These are phyloP conservation scores for Delonix regia DNA, from an alignment of 306 rosid genomes.

Conservation along the genomic window DNA sequence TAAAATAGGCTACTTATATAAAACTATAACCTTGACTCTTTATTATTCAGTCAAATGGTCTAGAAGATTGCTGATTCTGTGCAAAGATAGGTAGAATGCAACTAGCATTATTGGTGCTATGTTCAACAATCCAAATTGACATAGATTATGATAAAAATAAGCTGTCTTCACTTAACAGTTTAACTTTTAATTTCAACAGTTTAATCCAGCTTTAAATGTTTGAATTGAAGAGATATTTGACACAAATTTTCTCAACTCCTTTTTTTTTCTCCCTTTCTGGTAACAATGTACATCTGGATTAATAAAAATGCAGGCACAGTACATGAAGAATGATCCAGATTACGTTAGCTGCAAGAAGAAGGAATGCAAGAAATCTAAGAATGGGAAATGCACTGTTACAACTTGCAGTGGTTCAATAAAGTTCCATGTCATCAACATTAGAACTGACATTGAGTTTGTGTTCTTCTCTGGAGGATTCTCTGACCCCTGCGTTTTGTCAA, in stretches of 20 bases:
- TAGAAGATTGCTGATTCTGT: too few relatives aligned
- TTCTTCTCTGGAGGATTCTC: constrained; percentile 70
- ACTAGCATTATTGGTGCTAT: too few relatives aligned
- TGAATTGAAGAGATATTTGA: not conserved
- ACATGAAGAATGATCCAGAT: constrained; percentile 61
- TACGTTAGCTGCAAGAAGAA: constrained; percentile 69
- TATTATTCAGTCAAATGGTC: too few relatives aligned
- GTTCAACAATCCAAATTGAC: too few relatives aligned
- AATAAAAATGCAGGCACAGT: constrained; percentile 54
- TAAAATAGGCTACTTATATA: too few relatives aligned
- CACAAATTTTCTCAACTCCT: not conserved
- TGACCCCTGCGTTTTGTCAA: constrained; percentile 59
- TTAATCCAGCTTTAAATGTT: too few relatives aligned
- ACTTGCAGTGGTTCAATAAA: constrained; percentile 68
- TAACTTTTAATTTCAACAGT: too few relatives aligned
- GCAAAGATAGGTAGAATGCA: too few relatives aligned
- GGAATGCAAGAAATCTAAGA: constrained; percentile 43
- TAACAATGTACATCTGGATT: not conserved
- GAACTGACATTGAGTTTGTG: constrained; percentile 81
- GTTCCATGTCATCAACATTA: constrained; percentile 83
- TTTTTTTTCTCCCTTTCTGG: too few relatives aligned
- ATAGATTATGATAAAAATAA: too few relatives aligned
- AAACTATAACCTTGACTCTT: too few relatives aligned
- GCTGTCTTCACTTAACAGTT: too few relatives aligned
- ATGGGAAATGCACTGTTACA: constrained; percentile 41